Evolutionary conservation across 2,329 filamentous ascomycete genomes (phyloP).

Genomic region (Colletotrichum ledebouriae): DNA sequence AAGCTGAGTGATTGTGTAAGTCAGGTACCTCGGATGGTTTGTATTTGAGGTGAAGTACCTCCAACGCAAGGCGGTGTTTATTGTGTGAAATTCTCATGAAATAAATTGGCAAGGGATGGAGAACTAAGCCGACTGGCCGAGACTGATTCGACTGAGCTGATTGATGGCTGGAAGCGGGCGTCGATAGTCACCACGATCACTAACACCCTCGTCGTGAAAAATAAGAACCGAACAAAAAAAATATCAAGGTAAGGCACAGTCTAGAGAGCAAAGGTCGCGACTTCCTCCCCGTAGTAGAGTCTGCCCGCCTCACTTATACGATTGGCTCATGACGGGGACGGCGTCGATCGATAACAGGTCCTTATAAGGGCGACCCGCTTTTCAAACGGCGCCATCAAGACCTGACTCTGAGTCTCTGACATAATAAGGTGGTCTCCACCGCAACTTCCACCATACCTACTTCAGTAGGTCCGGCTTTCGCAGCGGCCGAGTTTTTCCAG

Average conservation of each 20-base stretch:
- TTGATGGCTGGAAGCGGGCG: slow-evolving; percentile 6
- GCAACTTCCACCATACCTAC: slow-evolving; percentile 15
- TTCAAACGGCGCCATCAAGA: slow-evolving; percentile 36
- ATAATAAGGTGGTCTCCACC: neutral
- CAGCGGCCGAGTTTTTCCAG: slow-evolving; percentile 41
- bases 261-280: slow-evolving; percentile 17
- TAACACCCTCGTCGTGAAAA: too few species aligned
- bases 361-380: slow-evolving; percentile 27
- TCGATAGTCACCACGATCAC: neutral
- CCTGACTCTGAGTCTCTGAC: too few species aligned
- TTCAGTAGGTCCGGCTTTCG: slow-evolving; percentile 28
- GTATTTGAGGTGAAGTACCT: slow-evolving; percentile 11
- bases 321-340: slow-evolving; percentile 41
- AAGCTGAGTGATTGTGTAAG: neutral
- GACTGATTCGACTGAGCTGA: slow-evolving; percentile 11
- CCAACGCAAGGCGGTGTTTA: neutral
- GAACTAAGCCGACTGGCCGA: slow-evolving; percentile 20
- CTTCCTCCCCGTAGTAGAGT: slow-evolving; percentile 16
- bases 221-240: too few species aligned
- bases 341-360: slow-evolving; percentile 37
- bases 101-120: slow-evolving; percentile 12
- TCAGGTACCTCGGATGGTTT: slow-evolving; percentile 9
- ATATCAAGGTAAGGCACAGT: neutral
- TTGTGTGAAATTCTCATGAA: slow-evolving; percentile 13
- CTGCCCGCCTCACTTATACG: slow-evolving; percentile 41